Conservation (phyloP, 805 yeast genomes). For the Teunomyces stri region DNA sequence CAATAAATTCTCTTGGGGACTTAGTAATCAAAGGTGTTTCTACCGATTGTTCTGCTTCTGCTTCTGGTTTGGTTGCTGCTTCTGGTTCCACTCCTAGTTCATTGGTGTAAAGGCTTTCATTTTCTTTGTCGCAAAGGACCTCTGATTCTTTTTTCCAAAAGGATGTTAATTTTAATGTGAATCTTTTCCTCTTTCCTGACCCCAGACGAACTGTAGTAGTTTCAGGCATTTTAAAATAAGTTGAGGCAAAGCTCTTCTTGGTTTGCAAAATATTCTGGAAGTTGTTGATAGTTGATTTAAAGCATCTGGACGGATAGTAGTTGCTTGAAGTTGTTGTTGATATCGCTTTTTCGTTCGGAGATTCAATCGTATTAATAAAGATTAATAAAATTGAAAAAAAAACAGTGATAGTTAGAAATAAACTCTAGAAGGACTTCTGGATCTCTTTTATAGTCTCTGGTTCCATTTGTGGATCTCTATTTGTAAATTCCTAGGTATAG, state of each 20-base stretch:
- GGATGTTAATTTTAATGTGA: background rate
- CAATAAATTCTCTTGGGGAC: too few species aligned
- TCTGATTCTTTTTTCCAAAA: too few species aligned
- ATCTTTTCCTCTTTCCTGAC: background rate
- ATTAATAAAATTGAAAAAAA: background rate
- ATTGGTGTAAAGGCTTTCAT: too few species aligned
- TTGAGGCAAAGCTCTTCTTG: background rate
- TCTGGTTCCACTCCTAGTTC: too few species aligned
- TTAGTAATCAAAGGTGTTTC: too few species aligned
- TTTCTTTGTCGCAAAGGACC: too few species aligned
- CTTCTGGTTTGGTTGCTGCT: too few species aligned
- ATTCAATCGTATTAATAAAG: background rate
- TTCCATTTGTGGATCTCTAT: background rate
- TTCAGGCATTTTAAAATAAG: background rate
- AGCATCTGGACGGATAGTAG: background rate
- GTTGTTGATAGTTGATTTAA: background rate
- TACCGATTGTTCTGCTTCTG: too few species aligned
- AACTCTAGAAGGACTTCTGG: background rate
- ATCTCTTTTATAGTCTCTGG: background rate
- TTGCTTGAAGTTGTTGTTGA: background rate
- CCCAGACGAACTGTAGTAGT: background rate
- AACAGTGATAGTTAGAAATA: background rate
- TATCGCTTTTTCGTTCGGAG: background rate
- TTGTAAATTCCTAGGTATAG: background rate
- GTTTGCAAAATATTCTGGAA: background rate